These are phyloP conservation scores for Cudoniella acicularis DNA, from an alignment of 495 filamentous ascomycete species.

Conservation along the genomic window DNA sequence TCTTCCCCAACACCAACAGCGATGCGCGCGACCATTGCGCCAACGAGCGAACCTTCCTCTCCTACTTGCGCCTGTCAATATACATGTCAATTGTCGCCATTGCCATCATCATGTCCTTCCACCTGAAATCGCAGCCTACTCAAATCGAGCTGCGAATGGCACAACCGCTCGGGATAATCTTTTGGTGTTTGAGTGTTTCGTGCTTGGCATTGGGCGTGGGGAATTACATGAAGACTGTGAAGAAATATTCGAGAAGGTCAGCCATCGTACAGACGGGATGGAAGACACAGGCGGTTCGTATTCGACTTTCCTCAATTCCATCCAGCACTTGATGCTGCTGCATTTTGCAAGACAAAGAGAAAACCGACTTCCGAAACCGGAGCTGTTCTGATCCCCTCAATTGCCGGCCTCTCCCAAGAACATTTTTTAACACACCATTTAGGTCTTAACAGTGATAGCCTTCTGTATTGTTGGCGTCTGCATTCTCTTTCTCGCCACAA, in stretches of 20 bases:
- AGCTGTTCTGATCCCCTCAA: too few species aligned
- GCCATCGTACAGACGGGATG: constrained; percentile 91
- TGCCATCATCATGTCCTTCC: constrained; percentile 90
- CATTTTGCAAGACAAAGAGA: too few species aligned
- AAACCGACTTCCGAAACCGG: neutral
- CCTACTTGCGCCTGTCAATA: constrained; percentile 86
- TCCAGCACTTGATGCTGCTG: too few species aligned
- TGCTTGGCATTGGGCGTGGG: constrained; percentile 74
- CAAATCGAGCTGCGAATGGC: constrained; percentile 69
- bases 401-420: too few species aligned
- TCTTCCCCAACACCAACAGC: constrained; percentile 84
- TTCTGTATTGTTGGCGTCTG: constrained; percentile 77
- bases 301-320: constrained; percentile 1
- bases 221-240: constrained; percentile 88
- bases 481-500: constrained; percentile 40
- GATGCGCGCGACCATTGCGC: constrained; percentile 86
- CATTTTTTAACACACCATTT: neutral
- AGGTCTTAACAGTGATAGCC: constrained; percentile 74
- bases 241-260: constrained; percentile 68
- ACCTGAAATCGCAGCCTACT: constrained; percentile 71
- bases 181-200: constrained; percentile 76
- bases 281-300: constrained; percentile 79
- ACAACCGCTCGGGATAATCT: constrained; percentile 78
- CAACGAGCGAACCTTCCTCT: constrained; percentile 84
- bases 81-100: constrained; percentile 87